Evolutionary conservation across 1,284 basidiomycete species (phyloP).

Genomic region (Irpex sp.): DNA sequence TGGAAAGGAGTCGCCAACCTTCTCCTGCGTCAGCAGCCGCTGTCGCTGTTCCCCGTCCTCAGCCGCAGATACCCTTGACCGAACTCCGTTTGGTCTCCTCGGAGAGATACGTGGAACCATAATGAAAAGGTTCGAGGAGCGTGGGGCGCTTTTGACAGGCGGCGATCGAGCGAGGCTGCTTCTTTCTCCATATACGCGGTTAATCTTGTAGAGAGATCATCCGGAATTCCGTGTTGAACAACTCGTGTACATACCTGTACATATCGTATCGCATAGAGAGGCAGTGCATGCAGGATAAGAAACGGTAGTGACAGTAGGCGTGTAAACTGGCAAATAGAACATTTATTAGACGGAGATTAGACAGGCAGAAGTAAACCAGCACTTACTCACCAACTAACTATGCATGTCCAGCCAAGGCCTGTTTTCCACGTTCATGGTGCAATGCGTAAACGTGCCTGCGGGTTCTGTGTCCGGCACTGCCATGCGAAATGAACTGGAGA

Average conservation of each 20-base stretch:
- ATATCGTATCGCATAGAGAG: not conserved
- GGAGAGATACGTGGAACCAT: not conserved
- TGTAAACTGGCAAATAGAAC: not conserved
- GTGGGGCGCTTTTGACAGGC: not conserved
- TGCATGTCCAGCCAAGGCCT: no score
- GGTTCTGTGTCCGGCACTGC: not conserved
- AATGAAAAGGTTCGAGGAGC: not conserved
- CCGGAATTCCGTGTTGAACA: not conserved
- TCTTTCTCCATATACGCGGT: not conserved
- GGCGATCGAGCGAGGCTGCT: not conserved
- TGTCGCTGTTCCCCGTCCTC: not conserved
- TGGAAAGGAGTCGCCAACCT: no score
- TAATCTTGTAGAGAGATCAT: not conserved
- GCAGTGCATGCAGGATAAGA: not conserved
- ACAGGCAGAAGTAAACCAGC: no score
- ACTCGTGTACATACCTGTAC: not conserved
- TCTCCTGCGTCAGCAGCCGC: no score
- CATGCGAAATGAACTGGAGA: not conserved
- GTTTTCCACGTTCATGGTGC: not conserved
- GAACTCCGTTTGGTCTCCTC: not conserved
- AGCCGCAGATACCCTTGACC: not conserved
- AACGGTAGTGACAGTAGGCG: not conserved
- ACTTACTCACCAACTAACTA: no score
- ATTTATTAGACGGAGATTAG: not conserved
- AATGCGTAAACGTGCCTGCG: not conserved